These are phyloP conservation scores for Lactifluus hygrophoroides DNA, from an alignment of 768 basidiomycete genomes.

Conservation along the genomic window DNA sequence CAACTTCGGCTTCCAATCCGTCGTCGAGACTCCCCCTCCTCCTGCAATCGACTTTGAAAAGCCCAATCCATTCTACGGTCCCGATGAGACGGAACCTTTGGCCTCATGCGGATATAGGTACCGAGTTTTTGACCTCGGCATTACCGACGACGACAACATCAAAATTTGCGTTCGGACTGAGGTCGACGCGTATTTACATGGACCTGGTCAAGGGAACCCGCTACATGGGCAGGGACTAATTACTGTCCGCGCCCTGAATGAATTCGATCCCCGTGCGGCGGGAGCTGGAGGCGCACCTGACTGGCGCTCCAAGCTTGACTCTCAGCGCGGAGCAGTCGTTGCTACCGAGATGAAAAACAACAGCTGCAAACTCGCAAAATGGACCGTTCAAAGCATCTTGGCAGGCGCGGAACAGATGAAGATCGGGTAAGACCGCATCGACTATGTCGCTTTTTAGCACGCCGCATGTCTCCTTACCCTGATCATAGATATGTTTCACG, in stretches of 20 bases:
- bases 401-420: slow-evolving; percentile 96
- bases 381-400: slow-evolving; percentile 91
- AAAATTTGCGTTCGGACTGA: slow-evolving; percentile 92
- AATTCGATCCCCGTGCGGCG: slow-evolving; percentile 86
- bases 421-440: slow-evolving; percentile 64
- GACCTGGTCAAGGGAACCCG: slow-evolving; percentile 49
- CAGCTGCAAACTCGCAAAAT: slow-evolving; percentile 93
- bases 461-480: slow-evolving; percentile 9
- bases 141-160: slow-evolving; percentile 86
- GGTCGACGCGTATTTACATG: slow-evolving; percentile 80
- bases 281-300: slow-evolving; percentile 96
- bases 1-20: slow-evolving; percentile 96
- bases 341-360: slow-evolving; percentile 99
- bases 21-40: slow-evolving; percentile 58
- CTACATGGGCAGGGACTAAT: slow-evolving; percentile 68
- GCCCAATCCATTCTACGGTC: slow-evolving; percentile 92
- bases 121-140: slow-evolving; percentile 86
- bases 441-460: neutral
- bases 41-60: slow-evolving; percentile 66
- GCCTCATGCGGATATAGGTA: slow-evolving; percentile 97
- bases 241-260: slow-evolving; percentile 92
- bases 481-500: slow-evolving; percentile 82
- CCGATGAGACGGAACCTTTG: slow-evolving; percentile 90
- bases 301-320: slow-evolving; percentile 95
- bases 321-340: slow-evolving; percentile 94